phyloP scores from a whole-genome alignment of 441 rosid genomes.

The Biscutella laevigata region DNA sequence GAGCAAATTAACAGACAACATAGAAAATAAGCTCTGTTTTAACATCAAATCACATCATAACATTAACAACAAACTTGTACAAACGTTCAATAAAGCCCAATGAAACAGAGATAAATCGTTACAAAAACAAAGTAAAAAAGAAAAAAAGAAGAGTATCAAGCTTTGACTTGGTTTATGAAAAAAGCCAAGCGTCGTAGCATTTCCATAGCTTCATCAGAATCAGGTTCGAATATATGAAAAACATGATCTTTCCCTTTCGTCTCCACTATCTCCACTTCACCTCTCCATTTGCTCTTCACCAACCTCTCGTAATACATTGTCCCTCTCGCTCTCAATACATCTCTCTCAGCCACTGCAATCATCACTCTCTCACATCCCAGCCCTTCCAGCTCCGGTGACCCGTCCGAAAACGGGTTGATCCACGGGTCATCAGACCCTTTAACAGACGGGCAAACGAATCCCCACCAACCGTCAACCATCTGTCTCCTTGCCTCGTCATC shows the following conservation, averaged over 20 bases:
- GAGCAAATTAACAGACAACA: too few species aligned
- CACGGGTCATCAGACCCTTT: conserved; percentile 61
- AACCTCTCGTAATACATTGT: conserved; percentile 40
- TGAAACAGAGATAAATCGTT: not conserved
- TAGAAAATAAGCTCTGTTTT: too few species aligned
- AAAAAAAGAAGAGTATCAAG: not conserved
- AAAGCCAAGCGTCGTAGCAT: conserved; percentile 39
- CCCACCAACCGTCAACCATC: conserved; percentile 71
- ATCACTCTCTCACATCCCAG: conserved; percentile 44
- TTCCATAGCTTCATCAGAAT: conserved; percentile 38
- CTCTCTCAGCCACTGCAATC: conserved; percentile 46
- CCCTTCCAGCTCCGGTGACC: conserved; percentile 29
- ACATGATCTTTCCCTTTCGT: conserved; percentile 53
- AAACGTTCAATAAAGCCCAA: too few species aligned
- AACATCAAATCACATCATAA: too few species aligned
- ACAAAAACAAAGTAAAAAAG: not conserved
- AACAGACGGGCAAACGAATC: conserved; percentile 42
- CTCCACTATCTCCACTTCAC: conserved; percentile 44
- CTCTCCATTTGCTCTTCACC: conserved; percentile 40
- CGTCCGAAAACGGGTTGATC: conserved; percentile 53
- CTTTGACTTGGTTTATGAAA: conserved; percentile 32
- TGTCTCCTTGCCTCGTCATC: conserved; percentile 32
- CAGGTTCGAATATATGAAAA: conserved; percentile 55
- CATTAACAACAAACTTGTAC: too few species aligned
- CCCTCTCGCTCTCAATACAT: conserved; percentile 53